A percentile compares a stretch with the other conserved stretches of the same genome.
These are phyloP conservation scores for Plectosphaerella cucumerina DNA, from an alignment of 2,329 filamentous ascomycete genomes.

Conservation along the genomic window DNA sequence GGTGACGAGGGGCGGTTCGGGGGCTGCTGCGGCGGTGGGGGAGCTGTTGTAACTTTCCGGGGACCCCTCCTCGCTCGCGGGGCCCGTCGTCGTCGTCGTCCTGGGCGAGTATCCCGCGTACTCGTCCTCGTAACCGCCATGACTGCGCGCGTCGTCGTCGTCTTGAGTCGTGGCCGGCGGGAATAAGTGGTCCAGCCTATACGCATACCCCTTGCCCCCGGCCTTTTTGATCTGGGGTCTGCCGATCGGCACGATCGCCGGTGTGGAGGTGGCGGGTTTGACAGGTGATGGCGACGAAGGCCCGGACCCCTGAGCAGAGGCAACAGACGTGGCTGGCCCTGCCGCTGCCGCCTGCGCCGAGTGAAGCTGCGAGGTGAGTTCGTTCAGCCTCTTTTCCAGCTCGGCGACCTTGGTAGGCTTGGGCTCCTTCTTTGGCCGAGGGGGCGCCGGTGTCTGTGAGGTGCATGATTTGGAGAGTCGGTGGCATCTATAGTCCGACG, in stretches of 20 bases:
- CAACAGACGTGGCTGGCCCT: not conserved
- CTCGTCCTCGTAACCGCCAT: too few species aligned
- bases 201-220: not conserved
- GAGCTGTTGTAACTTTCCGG: constrained; percentile 16
- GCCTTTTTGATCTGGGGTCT: too few species aligned
- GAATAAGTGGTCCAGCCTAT: constrained; percentile 31
- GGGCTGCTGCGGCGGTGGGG: constrained; percentile 11
- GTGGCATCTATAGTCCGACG: constrained; percentile 32
- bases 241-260: too few species aligned
- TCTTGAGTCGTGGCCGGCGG: constrained; percentile 12
- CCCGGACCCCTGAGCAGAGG: not conserved
- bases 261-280: too few species aligned
- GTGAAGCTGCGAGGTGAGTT: constrained; percentile 42
- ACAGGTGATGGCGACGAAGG: not conserved
- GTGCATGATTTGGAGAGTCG: constrained; percentile 43
- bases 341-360: constrained; percentile 11
- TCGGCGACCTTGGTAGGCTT: constrained; percentile 46
- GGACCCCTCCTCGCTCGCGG: not conserved
- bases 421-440: constrained; percentile 40
- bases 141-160: too few species aligned
- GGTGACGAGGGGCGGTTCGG: constrained; percentile 1
- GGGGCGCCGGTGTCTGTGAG: constrained; percentile 42
- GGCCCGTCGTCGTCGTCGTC: too few species aligned
- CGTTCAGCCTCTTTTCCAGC: constrained; percentile 45
- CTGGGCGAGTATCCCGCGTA: too few species aligned